Percentiles rank a stretch among this genome's conserved stretches.
Evolutionary conservation across 2,329 filamentous ascomycete species (phyloP).

Genomic region (Pseudogymnoascus sp.): DNA sequence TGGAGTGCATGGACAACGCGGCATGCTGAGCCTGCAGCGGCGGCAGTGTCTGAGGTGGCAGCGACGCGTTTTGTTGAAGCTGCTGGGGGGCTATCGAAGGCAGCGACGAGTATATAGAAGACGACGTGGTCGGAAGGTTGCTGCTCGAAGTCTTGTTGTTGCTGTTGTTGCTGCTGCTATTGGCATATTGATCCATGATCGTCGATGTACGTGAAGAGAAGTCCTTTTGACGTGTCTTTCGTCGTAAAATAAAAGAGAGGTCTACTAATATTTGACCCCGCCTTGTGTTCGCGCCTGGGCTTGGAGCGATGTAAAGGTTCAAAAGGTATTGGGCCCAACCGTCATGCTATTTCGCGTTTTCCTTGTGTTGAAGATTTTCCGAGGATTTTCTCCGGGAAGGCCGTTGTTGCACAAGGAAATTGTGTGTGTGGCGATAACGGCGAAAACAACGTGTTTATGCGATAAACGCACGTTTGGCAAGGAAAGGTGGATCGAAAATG

Average conservation of each 20-base stretch:
- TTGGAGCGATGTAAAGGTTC: slow-evolving; percentile 5
- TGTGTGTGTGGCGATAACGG: slow-evolving; percentile 9
- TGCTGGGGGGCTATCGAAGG: slow-evolving; percentile 29
- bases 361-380: slow-evolving; percentile 9
- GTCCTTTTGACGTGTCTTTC: slow-evolving; percentile 1
- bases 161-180: slow-evolving; percentile 3
- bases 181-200: slow-evolving; percentile 11
- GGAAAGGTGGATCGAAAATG: slow-evolving; percentile 5
- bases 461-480: slow-evolving; percentile 3
- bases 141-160: slow-evolving; percentile 11
- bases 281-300: slow-evolving; percentile 8
- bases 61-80: slow-evolving; percentile 34
- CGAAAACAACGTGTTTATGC: slow-evolving; percentile 9
- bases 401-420: background rate
- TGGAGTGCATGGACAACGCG: slow-evolving; percentile 41
- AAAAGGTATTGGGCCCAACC: background rate
- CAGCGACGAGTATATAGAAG: slow-evolving; percentile 21
- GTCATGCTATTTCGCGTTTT: slow-evolving; percentile 9
- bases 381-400: slow-evolving; percentile 9
- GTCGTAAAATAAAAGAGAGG: slow-evolving; percentile 1
- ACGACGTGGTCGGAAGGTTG: slow-evolving; percentile 11
- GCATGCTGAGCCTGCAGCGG: slow-evolving; percentile 44
- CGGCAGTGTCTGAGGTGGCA: slow-evolving; percentile 47
- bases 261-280: slow-evolving; percentile 4
- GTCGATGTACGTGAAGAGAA: slow-evolving; percentile 7